A percentile compares a stretch with the other conserved stretches of the same genome.
Conservation (phyloP, 345 rosid genomes). For the Jatropha curcas region DNA sequence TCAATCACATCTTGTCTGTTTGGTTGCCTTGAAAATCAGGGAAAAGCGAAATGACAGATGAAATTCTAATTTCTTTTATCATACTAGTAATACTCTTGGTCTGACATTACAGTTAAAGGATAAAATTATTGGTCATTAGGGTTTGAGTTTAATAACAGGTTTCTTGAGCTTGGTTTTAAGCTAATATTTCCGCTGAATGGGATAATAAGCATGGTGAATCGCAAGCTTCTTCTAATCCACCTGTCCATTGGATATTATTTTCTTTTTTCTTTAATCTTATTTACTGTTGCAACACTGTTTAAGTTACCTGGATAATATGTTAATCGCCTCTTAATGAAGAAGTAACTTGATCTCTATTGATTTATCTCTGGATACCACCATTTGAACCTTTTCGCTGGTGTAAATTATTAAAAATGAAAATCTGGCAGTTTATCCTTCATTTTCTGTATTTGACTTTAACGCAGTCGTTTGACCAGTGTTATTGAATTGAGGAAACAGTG, state of each 20-base stretch:
- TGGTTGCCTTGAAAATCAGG: background rate
- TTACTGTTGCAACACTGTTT: background rate
- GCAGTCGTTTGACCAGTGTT: background rate
- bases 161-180: too few relatives aligned
- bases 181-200: too few relatives aligned
- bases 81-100: too few relatives aligned
- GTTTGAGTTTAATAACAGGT: background rate
- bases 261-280: too few relatives aligned
- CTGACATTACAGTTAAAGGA: too few relatives aligned
- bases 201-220: background rate
- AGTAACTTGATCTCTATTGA: background rate
- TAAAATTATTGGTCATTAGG: too few relatives aligned
- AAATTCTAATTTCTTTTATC: background rate
- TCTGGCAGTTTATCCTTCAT: background rate
- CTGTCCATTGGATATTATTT: background rate
- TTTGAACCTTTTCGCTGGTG: background rate
- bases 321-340: background rate
- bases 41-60: background rate
- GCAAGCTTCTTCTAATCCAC: background rate
- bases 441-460: background rate
- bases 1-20: background rate
- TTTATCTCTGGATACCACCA: background rate
- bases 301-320: background rate
- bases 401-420: too few relatives aligned
- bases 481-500: background rate